Evolutionary conservation across 305 asterid genomes (phyloP).

Genomic region (Solanum hybrid): DNA sequence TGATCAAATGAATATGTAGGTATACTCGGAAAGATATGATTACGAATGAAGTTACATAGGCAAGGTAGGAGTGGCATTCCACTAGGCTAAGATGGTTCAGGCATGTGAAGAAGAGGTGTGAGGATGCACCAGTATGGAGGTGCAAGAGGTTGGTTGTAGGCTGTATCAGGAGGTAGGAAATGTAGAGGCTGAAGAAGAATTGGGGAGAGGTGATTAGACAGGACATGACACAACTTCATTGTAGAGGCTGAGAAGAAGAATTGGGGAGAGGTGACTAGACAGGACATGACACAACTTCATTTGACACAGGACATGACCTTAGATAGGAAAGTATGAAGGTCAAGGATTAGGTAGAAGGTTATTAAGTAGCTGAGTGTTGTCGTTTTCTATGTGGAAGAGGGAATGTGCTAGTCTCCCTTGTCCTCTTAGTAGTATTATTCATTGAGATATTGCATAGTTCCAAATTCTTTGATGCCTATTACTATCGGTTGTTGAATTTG

Average conservation of each 20-base stretch:
- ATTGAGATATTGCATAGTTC: background rate
- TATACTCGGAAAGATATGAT: background rate
- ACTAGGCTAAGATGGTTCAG: background rate
- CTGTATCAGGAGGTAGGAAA: background rate
- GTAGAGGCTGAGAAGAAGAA: background rate
- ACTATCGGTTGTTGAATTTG: background rate
- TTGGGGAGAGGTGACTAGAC: background rate
- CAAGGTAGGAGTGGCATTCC: background rate
- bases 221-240: background rate
- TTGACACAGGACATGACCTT: background rate
- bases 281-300: background rate
- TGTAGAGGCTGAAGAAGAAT: background rate
- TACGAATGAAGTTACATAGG: background rate
- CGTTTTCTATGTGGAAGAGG: background rate
- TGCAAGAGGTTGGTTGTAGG: background rate
- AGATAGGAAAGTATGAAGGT: background rate
- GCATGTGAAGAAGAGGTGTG: background rate
- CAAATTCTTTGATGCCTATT: background rate
- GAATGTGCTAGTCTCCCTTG: background rate
- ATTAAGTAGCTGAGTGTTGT: background rate
- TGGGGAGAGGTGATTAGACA: background rate
- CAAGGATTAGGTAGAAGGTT: background rate
- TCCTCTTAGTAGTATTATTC: background rate
- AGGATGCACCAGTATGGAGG: background rate
- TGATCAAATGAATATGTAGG: background rate